Conservation (phyloP, 2,329 filamentous ascomycete genomes). For the Coccinonectria pachysandricola region DNA sequence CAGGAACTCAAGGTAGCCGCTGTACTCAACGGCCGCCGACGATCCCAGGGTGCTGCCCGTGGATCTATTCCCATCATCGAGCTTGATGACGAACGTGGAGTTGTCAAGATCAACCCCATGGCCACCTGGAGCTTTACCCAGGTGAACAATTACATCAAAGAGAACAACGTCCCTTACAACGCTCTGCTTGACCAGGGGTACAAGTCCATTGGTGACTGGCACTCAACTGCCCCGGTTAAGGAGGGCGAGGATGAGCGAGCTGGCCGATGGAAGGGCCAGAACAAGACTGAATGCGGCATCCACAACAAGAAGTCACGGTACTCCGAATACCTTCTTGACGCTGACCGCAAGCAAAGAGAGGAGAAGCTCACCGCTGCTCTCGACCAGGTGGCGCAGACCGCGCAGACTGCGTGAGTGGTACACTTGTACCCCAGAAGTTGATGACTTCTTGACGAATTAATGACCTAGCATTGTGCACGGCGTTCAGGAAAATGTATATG, state of each 20-base stretch:
- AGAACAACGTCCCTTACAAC: constrained; percentile 89
- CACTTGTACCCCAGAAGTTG: constrained; percentile 10
- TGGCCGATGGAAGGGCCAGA: constrained; percentile 91
- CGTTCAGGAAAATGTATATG: constrained; percentile 18
- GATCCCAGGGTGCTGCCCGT: constrained; percentile 87
- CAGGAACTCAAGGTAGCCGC: constrained; percentile 77
- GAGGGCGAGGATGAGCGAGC: constrained; percentile 93
- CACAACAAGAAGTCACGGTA: constrained; percentile 97
- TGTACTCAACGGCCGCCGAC: constrained; percentile 81
- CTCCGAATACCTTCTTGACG: constrained; percentile 68
- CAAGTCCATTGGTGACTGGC: constrained; percentile 97
- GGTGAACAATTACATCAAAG: constrained; percentile 77
- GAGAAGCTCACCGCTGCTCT: constrained; percentile 21
- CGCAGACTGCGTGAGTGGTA: too few relatives aligned
- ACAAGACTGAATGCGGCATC: constrained; percentile 96
- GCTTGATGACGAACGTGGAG: constrained; percentile 72
- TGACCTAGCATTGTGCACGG: constrained; percentile 18
- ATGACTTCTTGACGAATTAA: constrained; percentile 17
- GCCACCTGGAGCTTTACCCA: constrained; percentile 90
- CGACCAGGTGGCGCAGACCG: constrained; percentile 17
- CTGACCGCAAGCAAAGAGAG: constrained; percentile 58
- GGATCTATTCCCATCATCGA: constrained; percentile 87
- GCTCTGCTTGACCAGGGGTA: constrained; percentile 85
- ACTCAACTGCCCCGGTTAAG: constrained; percentile 83
- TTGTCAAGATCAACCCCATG: constrained; percentile 96